phyloP scores from a whole-genome alignment of 2,329 filamentous ascomycete species.

The Aspergillus fumigatus region DNA sequence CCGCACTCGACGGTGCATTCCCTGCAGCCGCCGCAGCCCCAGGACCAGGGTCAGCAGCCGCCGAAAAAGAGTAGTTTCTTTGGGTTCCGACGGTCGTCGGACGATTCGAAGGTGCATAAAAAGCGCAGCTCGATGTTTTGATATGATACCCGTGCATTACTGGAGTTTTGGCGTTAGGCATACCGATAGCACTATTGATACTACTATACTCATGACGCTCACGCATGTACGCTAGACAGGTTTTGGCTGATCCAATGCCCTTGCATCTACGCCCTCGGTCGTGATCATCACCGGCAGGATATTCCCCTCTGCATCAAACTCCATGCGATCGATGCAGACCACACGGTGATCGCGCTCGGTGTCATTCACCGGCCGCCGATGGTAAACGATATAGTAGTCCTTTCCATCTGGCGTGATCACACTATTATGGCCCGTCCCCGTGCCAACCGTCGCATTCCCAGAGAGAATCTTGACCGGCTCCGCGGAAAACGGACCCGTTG shows the following conservation, averaged over 20 bases:
- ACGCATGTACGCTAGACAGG: background rate
- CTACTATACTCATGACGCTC: background rate
- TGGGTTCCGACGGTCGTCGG: slow-evolving; percentile 35
- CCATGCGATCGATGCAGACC: slow-evolving; percentile 47
- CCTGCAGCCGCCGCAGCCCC: slow-evolving; percentile 11
- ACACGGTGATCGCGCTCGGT: slow-evolving; percentile 45
- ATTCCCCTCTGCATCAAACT: slow-evolving; percentile 42
- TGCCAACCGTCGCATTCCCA: slow-evolving; percentile 21
- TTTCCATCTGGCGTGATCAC: slow-evolving; percentile 37
- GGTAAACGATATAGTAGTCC: slow-evolving; percentile 46
- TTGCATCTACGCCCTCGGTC: slow-evolving; percentile 21
- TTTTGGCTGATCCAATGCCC: slow-evolving; percentile 2
- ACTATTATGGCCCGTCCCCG: slow-evolving; percentile 41
- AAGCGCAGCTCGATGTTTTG: slow-evolving; percentile 47
- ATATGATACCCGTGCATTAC: slow-evolving; percentile 14
- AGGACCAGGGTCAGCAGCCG: slow-evolving; percentile 13
- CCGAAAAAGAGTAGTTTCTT: slow-evolving; percentile 45
- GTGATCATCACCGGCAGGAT: slow-evolving; percentile 43
- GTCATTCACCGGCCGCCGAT: slow-evolving; percentile 44
- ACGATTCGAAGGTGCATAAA: slow-evolving; percentile 36
- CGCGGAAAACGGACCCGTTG: slow-evolving; percentile 41
- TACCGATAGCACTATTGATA: background rate
- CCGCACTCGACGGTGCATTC: slow-evolving; percentile 18
- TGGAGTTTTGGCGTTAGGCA: background rate
- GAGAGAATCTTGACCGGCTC: slow-evolving; percentile 34